Percentiles rank a stretch among this genome's conserved stretches.
Evolutionary conservation across 2,329 filamentous ascomycete species (phyloP).

Genomic region (Zymoseptoria tritici): DNA sequence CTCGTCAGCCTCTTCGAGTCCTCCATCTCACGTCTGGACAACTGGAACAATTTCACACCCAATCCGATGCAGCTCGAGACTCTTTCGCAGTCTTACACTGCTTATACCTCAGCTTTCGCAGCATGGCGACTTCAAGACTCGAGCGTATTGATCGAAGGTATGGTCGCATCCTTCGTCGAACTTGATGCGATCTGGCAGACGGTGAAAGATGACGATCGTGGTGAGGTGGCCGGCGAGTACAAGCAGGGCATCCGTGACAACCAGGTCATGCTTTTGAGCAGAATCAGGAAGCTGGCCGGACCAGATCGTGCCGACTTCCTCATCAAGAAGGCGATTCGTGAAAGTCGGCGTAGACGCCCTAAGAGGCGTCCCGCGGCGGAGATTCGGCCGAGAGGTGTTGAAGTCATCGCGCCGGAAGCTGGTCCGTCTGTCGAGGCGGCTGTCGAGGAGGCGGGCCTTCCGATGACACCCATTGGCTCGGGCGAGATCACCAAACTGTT

Average conservation of each 20-base stretch:
- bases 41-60: constrained; percentile 59
- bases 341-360: constrained; percentile 58
- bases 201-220: constrained; percentile 69
- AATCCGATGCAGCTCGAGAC: constrained; percentile 55
- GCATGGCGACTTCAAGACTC: constrained; percentile 79
- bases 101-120: constrained; percentile 71
- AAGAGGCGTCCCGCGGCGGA: constrained; percentile 62
- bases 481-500: constrained; percentile 47
- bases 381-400: constrained; percentile 58
- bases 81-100: constrained; percentile 62
- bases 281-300: constrained; percentile 71
- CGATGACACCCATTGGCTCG: constrained; percentile 18
- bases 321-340: constrained; percentile 66
- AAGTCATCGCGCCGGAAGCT: constrained; percentile 12
- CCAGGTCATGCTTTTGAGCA: constrained; percentile 68
- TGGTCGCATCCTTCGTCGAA: constrained; percentile 81
- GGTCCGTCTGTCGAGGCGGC: constrained; percentile 13
- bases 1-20: constrained; percentile 71
- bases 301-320: constrained; percentile 62
- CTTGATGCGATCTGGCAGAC: constrained; percentile 77
- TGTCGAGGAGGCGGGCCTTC: constrained; percentile 14
- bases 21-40: constrained; percentile 58
- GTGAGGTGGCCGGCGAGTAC: constrained; percentile 67
- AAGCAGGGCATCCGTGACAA: constrained; percentile 73
- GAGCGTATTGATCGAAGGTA: constrained; percentile 68